Percentiles rank a stretch among this genome's conserved stretches.
These are phyloP conservation scores for Nicotiana tabacum DNA, from an alignment of 257 asterid species.

Conservation along the genomic window DNA sequence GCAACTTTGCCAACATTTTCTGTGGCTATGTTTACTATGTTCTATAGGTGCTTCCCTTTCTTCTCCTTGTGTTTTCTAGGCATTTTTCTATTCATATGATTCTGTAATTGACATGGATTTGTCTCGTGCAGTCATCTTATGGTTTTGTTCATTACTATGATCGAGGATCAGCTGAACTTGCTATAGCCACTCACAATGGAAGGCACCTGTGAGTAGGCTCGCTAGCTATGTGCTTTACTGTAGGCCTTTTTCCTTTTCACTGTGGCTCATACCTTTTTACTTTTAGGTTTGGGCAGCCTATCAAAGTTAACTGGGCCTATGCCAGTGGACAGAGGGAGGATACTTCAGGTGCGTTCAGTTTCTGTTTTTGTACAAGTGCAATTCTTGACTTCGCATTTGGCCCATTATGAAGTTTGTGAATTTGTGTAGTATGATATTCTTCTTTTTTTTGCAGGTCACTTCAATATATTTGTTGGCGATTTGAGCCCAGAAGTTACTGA, in stretches of 20 bases:
- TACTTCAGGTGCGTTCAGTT: slow-evolving; percentile 58
- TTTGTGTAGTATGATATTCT: not conserved
- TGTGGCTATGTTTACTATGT: not conserved
- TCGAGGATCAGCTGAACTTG: slow-evolving; percentile 46
- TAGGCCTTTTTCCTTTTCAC: not conserved
- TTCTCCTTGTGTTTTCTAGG: not conserved
- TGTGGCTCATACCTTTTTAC: slow-evolving; percentile 10
- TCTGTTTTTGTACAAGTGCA: not conserved
- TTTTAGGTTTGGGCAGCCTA: slow-evolving; percentile 96
- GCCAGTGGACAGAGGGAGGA: slow-evolving; percentile 96
- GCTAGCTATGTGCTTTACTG: not conserved
- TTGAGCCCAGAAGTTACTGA: slow-evolving; percentile 96
- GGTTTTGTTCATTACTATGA: slow-evolving; percentile 51
- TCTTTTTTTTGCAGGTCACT: slow-evolving; percentile 52
- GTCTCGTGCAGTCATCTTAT: slow-evolving; percentile 42
- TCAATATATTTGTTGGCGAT: slow-evolving; percentile 91
- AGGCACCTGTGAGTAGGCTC: slow-evolving; percentile 55
- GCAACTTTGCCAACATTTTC: not conserved
- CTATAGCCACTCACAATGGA: slow-evolving; percentile 43
- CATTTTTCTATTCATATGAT: not conserved
- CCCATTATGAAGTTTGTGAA: not conserved
- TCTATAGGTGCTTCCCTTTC: not conserved
- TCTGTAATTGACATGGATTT: not conserved
- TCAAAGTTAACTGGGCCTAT: slow-evolving; percentile 95
- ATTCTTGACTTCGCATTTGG: not conserved